Base-by-base conservation (phyloP, 2,329 filamentous ascomycete genomes). In the Ilyonectria sp. region DNA sequence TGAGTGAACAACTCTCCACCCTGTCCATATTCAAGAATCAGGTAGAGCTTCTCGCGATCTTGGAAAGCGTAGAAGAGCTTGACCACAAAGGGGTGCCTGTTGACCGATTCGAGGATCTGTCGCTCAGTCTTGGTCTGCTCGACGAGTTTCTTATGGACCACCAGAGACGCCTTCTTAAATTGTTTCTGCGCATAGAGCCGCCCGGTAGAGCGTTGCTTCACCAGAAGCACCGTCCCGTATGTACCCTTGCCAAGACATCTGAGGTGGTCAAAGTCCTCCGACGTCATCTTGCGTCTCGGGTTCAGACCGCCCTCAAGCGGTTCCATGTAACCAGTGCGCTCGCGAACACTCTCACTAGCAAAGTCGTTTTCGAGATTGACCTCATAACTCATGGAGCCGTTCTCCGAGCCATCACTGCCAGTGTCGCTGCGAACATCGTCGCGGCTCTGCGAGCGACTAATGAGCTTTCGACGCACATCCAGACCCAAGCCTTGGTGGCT, bases 51-150 rank as follows among this genome's bases (percentile, higher is more conserved):
- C 85, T 98, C 95, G 73, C 94, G 94, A 78, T 99, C 96, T 82
- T 99, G 96, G 82, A 99, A 99, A 23, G 96, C 96, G 77, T 99
- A 99, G 83, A 93, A 99, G 19, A 99, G 88, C 83, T 98, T 98
- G 71, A 99, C 96, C 54, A 99, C 95, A 79, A 99, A 99, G 0
- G 96, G 95, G 80, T 99, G 96, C 37, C 95, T 90, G 81, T 97
- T 98, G 80, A 99, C 94, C 67, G 93, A 97, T 84, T 99, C 96
- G 58, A 99, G 87, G 61, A 99, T 97, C 75, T 92, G 91, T 56
- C 96, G 93, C 84, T 99, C 96, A 2, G 95, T 98, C 86, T 97
- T 97, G 64, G 96, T 98, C 84, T 98, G 96, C 83, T 98, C 95
- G 57, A 99, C 90, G 35, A 98, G 89, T 80, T 95, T 94, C 86